These are phyloP conservation scores for Dictyostelium capitatum DNA, from an alignment of 78 protist genomes.

Conservation along the genomic window DNA sequence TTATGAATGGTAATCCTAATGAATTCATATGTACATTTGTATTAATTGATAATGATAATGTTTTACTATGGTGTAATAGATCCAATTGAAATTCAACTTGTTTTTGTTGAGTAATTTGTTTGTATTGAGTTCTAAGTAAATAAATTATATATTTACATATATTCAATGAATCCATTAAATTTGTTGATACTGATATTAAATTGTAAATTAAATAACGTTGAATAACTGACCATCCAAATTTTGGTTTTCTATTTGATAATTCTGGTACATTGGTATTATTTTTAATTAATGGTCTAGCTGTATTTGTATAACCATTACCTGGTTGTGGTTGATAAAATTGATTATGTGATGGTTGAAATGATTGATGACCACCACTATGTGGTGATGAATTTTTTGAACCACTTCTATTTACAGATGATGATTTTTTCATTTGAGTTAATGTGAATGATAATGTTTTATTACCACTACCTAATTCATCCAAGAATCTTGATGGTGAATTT, in stretches of 20 bases:
- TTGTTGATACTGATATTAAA: slow-evolving; percentile 19
- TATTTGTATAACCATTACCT: not conserved
- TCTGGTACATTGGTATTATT: slow-evolving; percentile 24
- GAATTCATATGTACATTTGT: slow-evolving; percentile 79
- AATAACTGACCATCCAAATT: slow-evolving; percentile 57
- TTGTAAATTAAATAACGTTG: slow-evolving; percentile 58
- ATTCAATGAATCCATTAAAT: slow-evolving; percentile 48
- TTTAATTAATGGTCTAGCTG: not conserved
- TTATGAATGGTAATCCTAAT: slow-evolving; percentile 52
- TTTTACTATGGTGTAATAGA: slow-evolving; percentile 28
- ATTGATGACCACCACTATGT: not conserved
- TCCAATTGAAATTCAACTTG: slow-evolving; percentile 68
- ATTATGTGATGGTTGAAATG: slow-evolving; percentile 6
- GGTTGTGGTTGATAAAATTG: slow-evolving; percentile 3
- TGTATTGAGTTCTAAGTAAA: slow-evolving; percentile 48
- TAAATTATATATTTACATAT: slow-evolving; percentile 64
- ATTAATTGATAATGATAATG: slow-evolving; percentile 29
- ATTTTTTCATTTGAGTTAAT: slow-evolving; percentile 26
- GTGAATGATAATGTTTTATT: slow-evolving; percentile 2
- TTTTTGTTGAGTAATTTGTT: slow-evolving; percentile 23
- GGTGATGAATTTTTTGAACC: not conserved
- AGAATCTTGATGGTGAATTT: slow-evolving; percentile 23
- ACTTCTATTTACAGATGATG: not conserved
- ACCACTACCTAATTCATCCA: not conserved
- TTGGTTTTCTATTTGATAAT: slow-evolving; percentile 6